phyloP scores from a whole-genome alignment of 176 grass and related monocot species.

The Phyllostachys edulis region DNA sequence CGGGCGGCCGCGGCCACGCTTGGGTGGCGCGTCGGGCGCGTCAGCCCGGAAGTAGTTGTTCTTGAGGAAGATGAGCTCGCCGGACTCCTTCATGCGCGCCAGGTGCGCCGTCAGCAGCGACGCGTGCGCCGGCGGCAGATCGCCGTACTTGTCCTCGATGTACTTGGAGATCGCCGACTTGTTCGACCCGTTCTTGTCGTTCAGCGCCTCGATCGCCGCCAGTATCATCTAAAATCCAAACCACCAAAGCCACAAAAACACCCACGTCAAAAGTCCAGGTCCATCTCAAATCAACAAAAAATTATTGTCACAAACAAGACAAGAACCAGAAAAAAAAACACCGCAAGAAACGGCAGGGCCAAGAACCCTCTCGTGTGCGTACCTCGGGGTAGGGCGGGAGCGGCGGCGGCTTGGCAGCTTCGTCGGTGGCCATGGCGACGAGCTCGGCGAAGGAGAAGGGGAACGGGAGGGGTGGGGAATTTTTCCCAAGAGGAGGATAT shows the following conservation, averaged over 20 bases:
- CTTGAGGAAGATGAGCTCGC: constrained; percentile 73
- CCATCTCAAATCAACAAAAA: neutral
- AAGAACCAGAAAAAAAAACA: neutral
- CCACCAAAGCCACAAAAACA: neutral
- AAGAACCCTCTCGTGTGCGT: neutral
- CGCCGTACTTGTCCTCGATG: constrained; percentile 76
- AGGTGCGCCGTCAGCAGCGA: constrained; percentile 89
- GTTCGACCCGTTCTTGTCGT: constrained; percentile 68
- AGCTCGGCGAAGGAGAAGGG: neutral
- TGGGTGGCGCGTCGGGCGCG: constrained; percentile 54
- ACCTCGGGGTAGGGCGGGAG: constrained; percentile 89
- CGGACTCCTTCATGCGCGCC: constrained; percentile 83
- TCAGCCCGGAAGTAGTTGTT: constrained; percentile 72
- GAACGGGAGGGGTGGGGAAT: neutral
- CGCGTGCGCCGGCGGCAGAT: constrained; percentile 56
- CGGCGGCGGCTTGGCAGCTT: constrained; percentile 43
- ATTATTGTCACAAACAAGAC: neutral
- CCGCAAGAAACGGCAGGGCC: neutral
- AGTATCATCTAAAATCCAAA: constrained; percentile 65
- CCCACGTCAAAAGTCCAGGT: neutral
- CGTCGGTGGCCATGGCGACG: constrained; percentile 61
- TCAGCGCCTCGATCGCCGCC: constrained; percentile 54
- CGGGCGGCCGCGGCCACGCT: constrained; percentile 72
- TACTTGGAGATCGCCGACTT: constrained; percentile 81
- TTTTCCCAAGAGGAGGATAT: constrained; percentile 28